A percentile compares a stretch with the other conserved stretches of the same genome.
phyloP scores from a whole-genome alignment of 257 asterid species.

The Craterostigma plantagineum region DNA sequence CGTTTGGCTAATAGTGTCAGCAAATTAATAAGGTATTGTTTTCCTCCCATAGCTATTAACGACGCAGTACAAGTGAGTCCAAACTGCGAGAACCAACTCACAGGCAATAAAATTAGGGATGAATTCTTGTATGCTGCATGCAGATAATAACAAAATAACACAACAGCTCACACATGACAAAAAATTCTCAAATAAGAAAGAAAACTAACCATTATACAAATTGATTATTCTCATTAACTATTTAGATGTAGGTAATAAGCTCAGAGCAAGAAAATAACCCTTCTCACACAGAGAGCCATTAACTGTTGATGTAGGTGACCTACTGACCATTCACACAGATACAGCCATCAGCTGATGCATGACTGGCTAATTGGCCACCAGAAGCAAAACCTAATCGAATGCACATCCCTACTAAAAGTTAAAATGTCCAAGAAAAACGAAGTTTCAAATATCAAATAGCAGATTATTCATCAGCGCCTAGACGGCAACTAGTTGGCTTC shows the following conservation, averaged over 20 bases:
- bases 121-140: no score
- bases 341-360: slow-evolving; percentile 1
- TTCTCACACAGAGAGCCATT: background rate
- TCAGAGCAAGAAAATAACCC: background rate
- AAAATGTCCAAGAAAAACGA: background rate
- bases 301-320: background rate
- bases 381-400: background rate
- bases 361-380: slow-evolving; percentile 6
- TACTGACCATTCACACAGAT: slow-evolving; percentile 2
- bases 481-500: no score
- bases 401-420: background rate
- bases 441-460: background rate
- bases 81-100: no score
- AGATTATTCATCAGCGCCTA: background rate
- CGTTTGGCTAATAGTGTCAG: no score
- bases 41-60: no score
- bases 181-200: no score
- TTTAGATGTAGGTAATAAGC: background rate
- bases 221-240: background rate
- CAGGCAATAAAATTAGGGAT: no score
- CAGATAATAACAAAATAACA: no score
- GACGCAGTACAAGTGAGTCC: no score
- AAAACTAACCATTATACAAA: no score
- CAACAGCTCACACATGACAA: no score
- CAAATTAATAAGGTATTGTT: no score